Evolutionary conservation across 305 asterid species (phyloP), one percentile per base, ranked within the genome.

Genomic region (Stenogyne calaminthoides): DNA sequence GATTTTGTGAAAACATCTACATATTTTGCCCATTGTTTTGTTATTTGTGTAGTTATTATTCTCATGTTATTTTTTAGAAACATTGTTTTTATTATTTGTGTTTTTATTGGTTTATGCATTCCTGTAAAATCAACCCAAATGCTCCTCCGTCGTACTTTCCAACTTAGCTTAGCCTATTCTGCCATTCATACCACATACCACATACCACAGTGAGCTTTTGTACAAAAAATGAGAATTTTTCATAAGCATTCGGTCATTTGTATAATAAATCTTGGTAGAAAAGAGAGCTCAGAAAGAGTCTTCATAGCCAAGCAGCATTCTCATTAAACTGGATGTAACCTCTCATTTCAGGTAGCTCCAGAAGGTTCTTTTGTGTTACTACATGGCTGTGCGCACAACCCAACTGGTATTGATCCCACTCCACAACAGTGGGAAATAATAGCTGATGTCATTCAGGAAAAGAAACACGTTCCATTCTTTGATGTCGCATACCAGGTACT

Each of bases 401-500:
- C 99, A 80, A 94, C 99, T 70, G 98, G 99, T 79, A 94, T 94
- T 72, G 99, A 94, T 81, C 99, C 99, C 78, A 90, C 98, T 54
- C 85, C 90, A 66, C 89, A 86, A 69, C 98, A 94, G 73, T 94
- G 99, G 99, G 88, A 87, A 84, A 85, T 63, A 71, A 88, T 94
- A 75, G 98, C 98, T 69, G 96, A 92, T 84, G 85, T 87, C 75
- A 89, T 94, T 80, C 95, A 92, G 84, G 97, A 94, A 78, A 94
- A 92, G 88, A 89, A 86, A 67, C 98, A 87, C 70, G 84, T 89
- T 76, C 97, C 99, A 59, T 94, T 94, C 88, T 94, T 94, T 82
- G 99, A 94, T 81, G 99, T 94, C 73, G 99, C 99, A 75, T 94
- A 94, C 87, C 99, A 94, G 98, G 99, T 94, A 81, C 55, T 65